A percentile compares a stretch with the other conserved stretches of the same genome.
Conservation (phyloP, 345 rosid genomes). For the Rhizophora mangle region DNA sequence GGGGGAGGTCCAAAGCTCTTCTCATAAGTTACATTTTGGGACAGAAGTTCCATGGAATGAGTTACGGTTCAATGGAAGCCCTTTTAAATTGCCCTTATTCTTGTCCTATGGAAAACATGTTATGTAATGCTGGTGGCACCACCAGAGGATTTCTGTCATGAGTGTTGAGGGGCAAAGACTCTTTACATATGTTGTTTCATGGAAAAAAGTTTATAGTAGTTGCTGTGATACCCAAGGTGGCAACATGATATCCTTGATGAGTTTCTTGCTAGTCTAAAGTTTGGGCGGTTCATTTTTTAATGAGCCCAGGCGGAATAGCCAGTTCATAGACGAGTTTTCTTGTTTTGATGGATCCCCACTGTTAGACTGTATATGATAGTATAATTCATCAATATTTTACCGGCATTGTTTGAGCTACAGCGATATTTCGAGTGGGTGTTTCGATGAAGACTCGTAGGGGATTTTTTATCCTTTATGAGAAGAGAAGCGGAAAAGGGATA, state of each 20-base stretch:
- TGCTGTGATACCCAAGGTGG: neutral
- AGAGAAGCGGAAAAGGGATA: too few relatives aligned
- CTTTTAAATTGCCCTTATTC: neutral
- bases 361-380: too few relatives aligned
- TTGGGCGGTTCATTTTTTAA: neutral
- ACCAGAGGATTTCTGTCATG: slow-evolving; percentile 46
- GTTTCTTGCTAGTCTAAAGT: neutral
- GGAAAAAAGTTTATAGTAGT: neutral
- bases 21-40: slow-evolving; percentile 20
- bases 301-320: too few relatives aligned
- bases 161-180: slow-evolving; percentile 66
- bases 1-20: slow-evolving; percentile 72
- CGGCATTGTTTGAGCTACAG: too few relatives aligned
- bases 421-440: too few relatives aligned
- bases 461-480: too few relatives aligned
- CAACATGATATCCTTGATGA: neutral
- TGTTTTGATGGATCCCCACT: too few relatives aligned
- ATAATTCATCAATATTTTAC: too few relatives aligned
- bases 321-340: too few relatives aligned
- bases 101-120: neutral
- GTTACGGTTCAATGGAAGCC: neutral
- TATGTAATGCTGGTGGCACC: neutral
- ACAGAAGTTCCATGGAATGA: slow-evolving; percentile 4
- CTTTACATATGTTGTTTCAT: slow-evolving; percentile 31
- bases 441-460: too few relatives aligned